Evolutionary conservation across 331 rosid genomes (phyloP), one percentile per base, ranked within the genome.

Genomic region (Rosa hybrid): DNA sequence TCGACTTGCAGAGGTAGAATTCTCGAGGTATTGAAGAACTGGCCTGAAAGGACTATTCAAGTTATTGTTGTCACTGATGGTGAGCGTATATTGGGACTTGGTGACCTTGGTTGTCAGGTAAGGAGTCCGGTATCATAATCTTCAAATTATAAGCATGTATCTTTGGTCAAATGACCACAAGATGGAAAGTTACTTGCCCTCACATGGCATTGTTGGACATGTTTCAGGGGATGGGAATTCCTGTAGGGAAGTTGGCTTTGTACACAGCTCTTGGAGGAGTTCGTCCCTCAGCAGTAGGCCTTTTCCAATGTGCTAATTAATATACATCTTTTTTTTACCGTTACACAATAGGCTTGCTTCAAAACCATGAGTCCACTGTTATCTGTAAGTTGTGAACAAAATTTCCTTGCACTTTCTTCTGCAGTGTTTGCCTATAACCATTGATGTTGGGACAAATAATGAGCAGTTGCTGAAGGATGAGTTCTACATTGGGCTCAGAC

Each of bases 91-190:
- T 76, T 96, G 86, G 99, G 99, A 78, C 98, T 96, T 23, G 99
- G 99, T 77, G 99, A 96, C 89, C 97, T 96, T 60, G 99, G 99
- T 74, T 90, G 97, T 90, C 99, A 96, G 98, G 99, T 95, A 80
- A 68, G 34, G 18, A 34, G 34, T 44, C 18, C 11, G 11, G 60
- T 64, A 34, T 48, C 12, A 25, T 48, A 14, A 21, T n/a, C 71
- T 25, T 50, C 57, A 30, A 21, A 30, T 10, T 72, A 41, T 38
- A 20, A 45, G 23, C 38, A 59, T 8, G 21, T 21, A 21, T 53
- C 8, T 50, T 51, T 53, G 39, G 16, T 20, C 16, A 38, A 65
- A 42, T 9, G 51, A 34, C 54, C 16, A 30, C 42, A 17, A 62
- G 42, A 30, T 73, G 68, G 53, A 62, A 45, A 46, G 20, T 27